These are phyloP conservation scores for Mycena indigotica DNA, from an alignment of 768 basidiomycete genomes.

Conservation along the genomic window DNA sequence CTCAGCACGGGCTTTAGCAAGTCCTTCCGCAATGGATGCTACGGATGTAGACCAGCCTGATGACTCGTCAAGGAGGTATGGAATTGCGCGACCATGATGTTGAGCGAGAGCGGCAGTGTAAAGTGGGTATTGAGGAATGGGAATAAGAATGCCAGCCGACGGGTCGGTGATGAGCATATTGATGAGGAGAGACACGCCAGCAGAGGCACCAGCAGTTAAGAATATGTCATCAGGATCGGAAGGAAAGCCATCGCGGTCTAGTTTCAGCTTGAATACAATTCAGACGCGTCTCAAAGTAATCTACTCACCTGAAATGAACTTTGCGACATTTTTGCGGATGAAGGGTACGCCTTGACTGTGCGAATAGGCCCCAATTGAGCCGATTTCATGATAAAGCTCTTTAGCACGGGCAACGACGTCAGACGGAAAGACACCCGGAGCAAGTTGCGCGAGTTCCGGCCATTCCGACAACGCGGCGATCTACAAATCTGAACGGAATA, in stretches of 20 bases:
- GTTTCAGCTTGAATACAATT: neutral
- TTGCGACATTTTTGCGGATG: constrained; percentile 85
- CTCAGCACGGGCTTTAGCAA: constrained; percentile 63
- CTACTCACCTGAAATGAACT: constrained; percentile 79
- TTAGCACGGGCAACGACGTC: constrained; percentile 86
- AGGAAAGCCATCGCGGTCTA: constrained; percentile 90
- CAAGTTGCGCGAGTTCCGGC: constrained; percentile 78
- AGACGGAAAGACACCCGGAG: constrained; percentile 75
- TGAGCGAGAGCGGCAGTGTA: constrained; percentile 95
- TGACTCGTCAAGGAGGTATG: constrained; percentile 87
- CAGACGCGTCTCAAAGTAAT: neutral
- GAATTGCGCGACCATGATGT: constrained; percentile 74
- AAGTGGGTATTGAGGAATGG: constrained; percentile 97
- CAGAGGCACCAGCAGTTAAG: constrained; percentile 92
- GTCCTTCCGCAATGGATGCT: constrained; percentile 61
- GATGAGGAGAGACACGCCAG: constrained; percentile 87
- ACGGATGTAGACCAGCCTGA: constrained; percentile 83
- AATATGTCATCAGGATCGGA: constrained; percentile 85
- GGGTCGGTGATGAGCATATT: constrained; percentile 74
- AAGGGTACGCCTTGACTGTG: constrained; percentile 91
- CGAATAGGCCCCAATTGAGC: constrained; percentile 92
- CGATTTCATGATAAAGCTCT: constrained; percentile 81
- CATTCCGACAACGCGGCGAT: constrained; percentile 92
- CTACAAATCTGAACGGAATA: constrained; percentile 40
- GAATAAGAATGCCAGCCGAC: constrained; percentile 82